phyloP scores from a whole-genome alignment of 768 basidiomycete genomes.

The Butyriboletus loyo region DNA sequence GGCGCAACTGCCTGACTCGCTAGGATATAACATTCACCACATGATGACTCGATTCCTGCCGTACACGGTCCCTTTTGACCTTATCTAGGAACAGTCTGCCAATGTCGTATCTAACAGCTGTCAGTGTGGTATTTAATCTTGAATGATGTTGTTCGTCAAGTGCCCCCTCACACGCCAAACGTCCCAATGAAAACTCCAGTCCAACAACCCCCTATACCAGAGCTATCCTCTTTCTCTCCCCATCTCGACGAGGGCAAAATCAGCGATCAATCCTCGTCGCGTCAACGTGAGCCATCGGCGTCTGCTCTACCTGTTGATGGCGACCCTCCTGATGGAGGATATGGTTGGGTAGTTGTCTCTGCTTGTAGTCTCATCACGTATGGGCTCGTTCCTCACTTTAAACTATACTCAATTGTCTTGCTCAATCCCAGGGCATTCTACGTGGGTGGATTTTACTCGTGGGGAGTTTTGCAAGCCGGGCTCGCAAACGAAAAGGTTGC shows the following conservation, averaged over 20 bases:
- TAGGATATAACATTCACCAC: neutral
- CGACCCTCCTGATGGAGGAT: constrained; percentile 32
- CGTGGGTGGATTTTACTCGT: constrained; percentile 28
- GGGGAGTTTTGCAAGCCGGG: constrained; percentile 31
- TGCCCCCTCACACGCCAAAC: neutral
- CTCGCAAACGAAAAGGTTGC: constrained; percentile 28
- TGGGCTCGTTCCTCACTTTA: neutral
- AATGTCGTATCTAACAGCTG: constrained; percentile 1
- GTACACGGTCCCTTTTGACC: neutral
- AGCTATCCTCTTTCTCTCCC: neutral
- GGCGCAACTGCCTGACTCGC: neutral
- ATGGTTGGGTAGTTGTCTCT: constrained; percentile 32
- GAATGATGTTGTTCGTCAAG: neutral
- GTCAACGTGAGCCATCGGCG: neutral
- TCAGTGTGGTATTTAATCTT: neutral
- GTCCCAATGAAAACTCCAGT: neutral
- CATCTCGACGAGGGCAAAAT: neutral
- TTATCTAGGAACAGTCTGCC: neutral
- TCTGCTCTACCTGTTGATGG: constrained; percentile 3
- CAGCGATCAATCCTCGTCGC: neutral
- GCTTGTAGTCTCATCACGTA: constrained; percentile 29
- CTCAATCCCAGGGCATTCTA: constrained; percentile 22
- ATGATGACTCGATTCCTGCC: neutral
- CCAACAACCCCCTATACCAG: neutral
- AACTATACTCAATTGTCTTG: neutral